Percentiles rank a stretch among this genome's conserved stretches.
Evolutionary conservation across 164 flowering plant species (phyloP).

Genomic region (Litsea cubeba): DNA sequence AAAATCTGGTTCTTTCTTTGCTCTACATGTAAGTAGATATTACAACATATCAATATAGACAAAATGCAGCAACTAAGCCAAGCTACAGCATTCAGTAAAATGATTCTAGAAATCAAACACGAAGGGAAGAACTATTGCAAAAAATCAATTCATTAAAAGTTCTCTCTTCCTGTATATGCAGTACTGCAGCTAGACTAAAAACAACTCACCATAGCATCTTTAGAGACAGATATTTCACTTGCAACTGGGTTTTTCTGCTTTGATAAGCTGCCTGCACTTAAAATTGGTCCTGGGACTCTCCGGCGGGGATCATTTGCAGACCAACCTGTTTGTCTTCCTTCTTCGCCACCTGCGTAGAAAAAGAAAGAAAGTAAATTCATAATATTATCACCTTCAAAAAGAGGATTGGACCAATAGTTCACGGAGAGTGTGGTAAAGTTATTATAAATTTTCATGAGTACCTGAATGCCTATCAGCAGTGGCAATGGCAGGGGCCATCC

Average conservation of each 20-base stretch:
- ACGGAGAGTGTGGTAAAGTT: no score
- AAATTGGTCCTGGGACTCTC: conserved; percentile 47
- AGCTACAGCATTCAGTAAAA: no score
- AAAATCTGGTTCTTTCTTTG: no score
- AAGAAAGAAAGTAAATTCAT: background rate
- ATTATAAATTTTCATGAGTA: background rate
- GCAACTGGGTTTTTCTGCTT: conserved; percentile 65
- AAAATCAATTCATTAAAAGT: background rate
- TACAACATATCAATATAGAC: no score
- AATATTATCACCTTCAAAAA: background rate
- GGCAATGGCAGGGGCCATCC: conserved; percentile 39
- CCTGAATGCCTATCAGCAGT: conserved; percentile 55
- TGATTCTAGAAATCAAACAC: no score
- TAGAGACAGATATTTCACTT: conserved; percentile 45
- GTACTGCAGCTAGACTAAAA: background rate
- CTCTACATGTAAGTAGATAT: no score
- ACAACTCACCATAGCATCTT: conserved; percentile 52
- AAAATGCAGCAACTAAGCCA: no score
- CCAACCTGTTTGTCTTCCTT: conserved; percentile 46
- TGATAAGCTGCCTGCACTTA: conserved; percentile 48
- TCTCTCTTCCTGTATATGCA: background rate
- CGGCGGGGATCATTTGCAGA: conserved; percentile 53
- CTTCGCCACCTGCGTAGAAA: conserved; percentile 44
- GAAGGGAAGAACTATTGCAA: no score
- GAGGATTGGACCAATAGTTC: background rate